phyloP scores from a whole-genome alignment of 164 flowering plant species.

The Dillenia suffruticosa region DNA sequence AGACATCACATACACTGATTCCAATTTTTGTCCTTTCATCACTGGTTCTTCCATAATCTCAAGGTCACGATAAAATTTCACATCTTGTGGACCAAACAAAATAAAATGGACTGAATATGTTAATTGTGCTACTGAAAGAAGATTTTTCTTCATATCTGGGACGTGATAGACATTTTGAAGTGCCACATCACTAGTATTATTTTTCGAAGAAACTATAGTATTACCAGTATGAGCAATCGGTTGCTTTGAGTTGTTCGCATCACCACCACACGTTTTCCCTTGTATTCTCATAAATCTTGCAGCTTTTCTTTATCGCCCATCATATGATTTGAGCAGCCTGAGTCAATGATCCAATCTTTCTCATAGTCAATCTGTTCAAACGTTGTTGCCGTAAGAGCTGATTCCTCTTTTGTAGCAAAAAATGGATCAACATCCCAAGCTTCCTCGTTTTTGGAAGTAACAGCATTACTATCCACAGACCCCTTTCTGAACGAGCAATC shows the following conservation, averaged over 20 bases:
- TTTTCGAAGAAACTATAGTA: background rate
- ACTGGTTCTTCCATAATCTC: background rate
- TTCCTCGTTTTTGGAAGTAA: background rate
- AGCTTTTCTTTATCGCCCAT: slow-evolving; percentile 10
- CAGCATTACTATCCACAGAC: slow-evolving; percentile 5
- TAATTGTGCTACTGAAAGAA: slow-evolving; percentile 15
- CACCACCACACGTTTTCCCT: slow-evolving; percentile 6
- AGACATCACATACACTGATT: slow-evolving; percentile 11
- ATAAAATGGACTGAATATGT: slow-evolving; percentile 9
- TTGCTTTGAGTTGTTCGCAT: slow-evolving; percentile 12
- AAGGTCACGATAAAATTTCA: slow-evolving; percentile 5
- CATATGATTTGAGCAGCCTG: slow-evolving; percentile 16
- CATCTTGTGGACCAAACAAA: slow-evolving; percentile 18
- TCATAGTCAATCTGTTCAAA: background rate
- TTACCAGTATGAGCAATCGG: slow-evolving; percentile 8
- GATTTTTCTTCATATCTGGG: slow-evolving; percentile 17
- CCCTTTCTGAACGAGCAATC: slow-evolving; percentile 3
- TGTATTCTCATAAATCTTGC: background rate
- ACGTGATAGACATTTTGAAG: slow-evolving; percentile 15
- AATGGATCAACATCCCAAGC: slow-evolving; percentile 9
- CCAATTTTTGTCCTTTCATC: slow-evolving; percentile 1
- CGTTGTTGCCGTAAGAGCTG: background rate
- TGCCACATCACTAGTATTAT: background rate
- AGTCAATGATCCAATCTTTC: slow-evolving; percentile 14
- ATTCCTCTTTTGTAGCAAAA: slow-evolving; percentile 5